Conservation (phyloP, 2,329 filamentous ascomycete genomes). For the Fusarium nelsonii region DNA sequence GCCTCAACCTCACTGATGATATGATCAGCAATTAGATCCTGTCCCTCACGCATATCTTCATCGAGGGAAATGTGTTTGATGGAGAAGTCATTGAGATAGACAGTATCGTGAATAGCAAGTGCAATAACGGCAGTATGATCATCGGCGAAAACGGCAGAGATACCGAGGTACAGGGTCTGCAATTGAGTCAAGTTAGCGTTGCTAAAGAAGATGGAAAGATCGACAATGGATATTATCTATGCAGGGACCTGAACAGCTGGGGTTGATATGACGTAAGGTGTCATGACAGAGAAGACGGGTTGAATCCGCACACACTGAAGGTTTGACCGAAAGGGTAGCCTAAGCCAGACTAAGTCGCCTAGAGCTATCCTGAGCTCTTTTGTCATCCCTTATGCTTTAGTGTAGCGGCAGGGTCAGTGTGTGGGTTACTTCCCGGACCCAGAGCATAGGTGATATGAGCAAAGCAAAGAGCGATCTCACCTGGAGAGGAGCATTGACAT, state of each 20-base stretch:
- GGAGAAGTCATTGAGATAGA: slow-evolving; percentile 80
- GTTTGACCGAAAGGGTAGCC: no score
- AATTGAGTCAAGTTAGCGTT: slow-evolving; percentile 25
- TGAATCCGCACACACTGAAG: no score
- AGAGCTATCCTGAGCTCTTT: no score
- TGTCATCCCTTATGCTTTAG: no score
- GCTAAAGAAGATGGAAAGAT: neutral
- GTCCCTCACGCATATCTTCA: slow-evolving; percentile 54
- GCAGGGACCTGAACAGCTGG: neutral
- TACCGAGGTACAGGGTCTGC: slow-evolving; percentile 72
- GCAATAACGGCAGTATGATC: slow-evolving; percentile 69
- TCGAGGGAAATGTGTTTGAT: slow-evolving; percentile 68
- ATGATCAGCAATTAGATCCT: slow-evolving; percentile 68
- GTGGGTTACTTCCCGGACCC: no score
- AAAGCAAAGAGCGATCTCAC: slow-evolving; percentile 50
- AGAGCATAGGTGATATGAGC: neutral
- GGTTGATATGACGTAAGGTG: slow-evolving; percentile 33
- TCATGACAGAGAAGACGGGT: slow-evolving; percentile 24
- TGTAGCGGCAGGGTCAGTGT: no score
- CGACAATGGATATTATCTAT: neutral
- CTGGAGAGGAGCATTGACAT: slow-evolving; percentile 61
- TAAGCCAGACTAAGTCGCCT: no score
- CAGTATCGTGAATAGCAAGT: slow-evolving; percentile 78
- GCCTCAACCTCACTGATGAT: slow-evolving; percentile 67
- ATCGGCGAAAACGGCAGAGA: slow-evolving; percentile 67